Conservation (phyloP, 495 filamentous ascomycete species). For the Daldinia childiae region DNA sequence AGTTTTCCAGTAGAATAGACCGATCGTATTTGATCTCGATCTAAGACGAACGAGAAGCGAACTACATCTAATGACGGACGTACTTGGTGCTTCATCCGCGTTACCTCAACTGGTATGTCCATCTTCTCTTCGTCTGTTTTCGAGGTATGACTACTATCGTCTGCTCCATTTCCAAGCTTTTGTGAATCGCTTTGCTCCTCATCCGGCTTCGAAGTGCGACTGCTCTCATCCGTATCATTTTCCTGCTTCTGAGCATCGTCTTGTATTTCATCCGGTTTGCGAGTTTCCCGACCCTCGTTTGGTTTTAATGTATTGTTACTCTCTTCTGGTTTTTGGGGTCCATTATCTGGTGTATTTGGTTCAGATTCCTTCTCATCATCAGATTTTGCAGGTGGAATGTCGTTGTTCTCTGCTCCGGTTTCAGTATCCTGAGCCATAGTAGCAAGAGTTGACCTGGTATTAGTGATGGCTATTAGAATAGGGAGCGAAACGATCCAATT, state of each 20-base stretch:
- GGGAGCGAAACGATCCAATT: conserved; percentile 35
- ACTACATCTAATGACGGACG: conserved; percentile 30
- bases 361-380: conserved; percentile 19
- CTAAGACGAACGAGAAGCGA: conserved; percentile 33
- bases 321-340: neutral
- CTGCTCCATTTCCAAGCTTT: conserved; percentile 8
- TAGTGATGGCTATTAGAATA: conserved; percentile 9
- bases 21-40: conserved; percentile 37
- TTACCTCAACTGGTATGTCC: conserved; percentile 1
- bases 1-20: conserved; percentile 35
- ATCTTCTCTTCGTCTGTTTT: conserved; percentile 28
- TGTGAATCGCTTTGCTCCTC: neutral
- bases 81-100: conserved; percentile 4
- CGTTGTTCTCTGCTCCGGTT: conserved; percentile 5
- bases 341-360: conserved; percentile 4
- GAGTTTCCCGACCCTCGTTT: neutral
- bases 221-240: conserved; percentile 15
- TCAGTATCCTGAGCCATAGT: conserved; percentile 24
- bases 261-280: conserved; percentile 1
- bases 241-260: neutral
- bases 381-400: neutral
- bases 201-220: conserved; percentile 4
- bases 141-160: conserved; percentile 21
- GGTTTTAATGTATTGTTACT: neutral
- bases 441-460: conserved; percentile 22